Conservation (phyloP, 2,329 filamentous ascomycete genomes). For the Arthrinium puccinioides region DNA sequence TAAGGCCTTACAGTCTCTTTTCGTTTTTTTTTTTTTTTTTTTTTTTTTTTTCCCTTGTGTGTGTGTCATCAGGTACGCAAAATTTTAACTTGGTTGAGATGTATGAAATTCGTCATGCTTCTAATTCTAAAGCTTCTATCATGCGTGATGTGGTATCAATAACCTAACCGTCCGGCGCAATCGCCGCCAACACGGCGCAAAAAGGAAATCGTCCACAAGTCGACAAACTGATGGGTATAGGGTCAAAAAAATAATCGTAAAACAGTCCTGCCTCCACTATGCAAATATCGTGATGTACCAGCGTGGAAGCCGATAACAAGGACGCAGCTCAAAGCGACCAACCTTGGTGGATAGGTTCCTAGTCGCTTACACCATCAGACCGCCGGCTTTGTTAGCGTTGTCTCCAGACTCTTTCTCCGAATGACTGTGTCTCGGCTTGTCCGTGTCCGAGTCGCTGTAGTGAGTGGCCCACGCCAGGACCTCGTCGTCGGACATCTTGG, state of each 20-base stretch:
- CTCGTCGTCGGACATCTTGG: conserved; percentile 41
- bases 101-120: no score
- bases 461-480: conserved; percentile 41
- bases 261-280: neutral
- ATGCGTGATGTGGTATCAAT: neutral
- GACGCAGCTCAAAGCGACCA: neutral
- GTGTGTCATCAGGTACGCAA: no score
- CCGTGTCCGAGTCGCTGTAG: conserved; percentile 9
- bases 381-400: conserved; percentile 1
- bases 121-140: no score
- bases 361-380: conserved; percentile 1
- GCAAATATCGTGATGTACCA: neutral
- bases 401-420: neutral
- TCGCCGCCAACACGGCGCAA: neutral
- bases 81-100: neutral
- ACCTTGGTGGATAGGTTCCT: neutral
- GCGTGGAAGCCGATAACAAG: neutral
- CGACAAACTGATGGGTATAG: neutral
- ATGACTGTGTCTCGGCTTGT: conserved; percentile 1
- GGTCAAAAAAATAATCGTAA: neutral
- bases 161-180: neutral
- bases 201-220: conserved; percentile 1
- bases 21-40: conserved; percentile 1
- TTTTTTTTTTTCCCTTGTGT: neutral
- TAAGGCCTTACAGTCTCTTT: no score